Base-by-base conservation (phyloP, 371 early-diverging fungal genomes). In the Fennellomyces sp. region DNA sequence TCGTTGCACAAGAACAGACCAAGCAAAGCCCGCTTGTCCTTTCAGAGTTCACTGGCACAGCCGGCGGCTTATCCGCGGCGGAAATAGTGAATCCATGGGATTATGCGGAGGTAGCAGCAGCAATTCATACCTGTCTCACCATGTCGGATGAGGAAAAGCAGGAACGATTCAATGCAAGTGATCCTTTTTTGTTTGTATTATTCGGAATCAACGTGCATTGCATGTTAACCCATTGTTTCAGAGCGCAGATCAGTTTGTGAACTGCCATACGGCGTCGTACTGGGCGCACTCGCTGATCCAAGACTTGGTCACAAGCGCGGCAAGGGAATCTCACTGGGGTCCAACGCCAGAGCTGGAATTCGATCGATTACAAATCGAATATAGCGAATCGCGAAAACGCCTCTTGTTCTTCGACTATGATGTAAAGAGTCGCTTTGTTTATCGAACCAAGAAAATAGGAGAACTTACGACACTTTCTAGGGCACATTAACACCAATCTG, bases 61-160 rank as follows among this genome's bases (percentile, higher is more conserved):
- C 96, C 2, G 93, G 95, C 7, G 87, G 92, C n/a, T 78, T 97
- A 21, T 83, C 91, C 50, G 89, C 89, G 2, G 93, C 96, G 5
- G 75, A 95, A 35, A 82, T 93, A 54, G 94, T 97, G 39, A 98
- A 99, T 68, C 97, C 99, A 10, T 98, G 95, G 94, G 95, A 97
- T 72, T 92, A 88, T 61, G 71, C 66, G 23, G 94, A 94, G 13
- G 94, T 97, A 8, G 93, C 98, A 5, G 72, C 82, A 39, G 91
- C 95, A 2, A 88, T 99, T 56, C 72, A 93, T 56, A 89, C 90
- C 28, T 94, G 94, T 5, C 82, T 99, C 15, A 66, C 61, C 30
- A 88, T 97, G 83, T 60, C 81, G 8, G 60, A 78, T 33, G 92
- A 94, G 45, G 92, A 65, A 95, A 97, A 93, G 93, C 76, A 94